Base-by-base conservation (phyloP, 2,329 filamentous ascomycete species). In the Fusarium goolgardi region DNA sequence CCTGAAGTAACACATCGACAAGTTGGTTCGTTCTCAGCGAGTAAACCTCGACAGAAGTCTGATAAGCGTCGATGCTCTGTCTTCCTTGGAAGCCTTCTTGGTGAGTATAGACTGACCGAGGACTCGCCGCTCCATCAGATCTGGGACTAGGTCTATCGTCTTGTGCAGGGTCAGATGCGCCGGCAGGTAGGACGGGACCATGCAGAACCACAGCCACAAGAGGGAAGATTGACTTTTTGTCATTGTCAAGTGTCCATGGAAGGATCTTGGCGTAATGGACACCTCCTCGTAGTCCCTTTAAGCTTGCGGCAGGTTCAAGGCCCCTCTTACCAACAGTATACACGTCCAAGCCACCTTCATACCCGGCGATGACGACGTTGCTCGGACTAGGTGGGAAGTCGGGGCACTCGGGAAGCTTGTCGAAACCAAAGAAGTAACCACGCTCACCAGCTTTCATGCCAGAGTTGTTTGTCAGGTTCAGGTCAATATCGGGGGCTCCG, bases 31-130 rank as follows among this genome's bases (percentile, higher is more conserved):
- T 92, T 71, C 87, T 88, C 62, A 98, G 81, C 1, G 94, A 97
- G 78, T 95, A 97, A 0, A 98, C 83, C 71, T 97, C 93, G 8
- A 97, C 93, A 1, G 91, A 90, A 0, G 94, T 97, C 78, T 97
- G 94, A 74, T 95, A 96, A 46, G 85, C 84, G 50, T 87, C 85
- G 60, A 89, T 82, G 7, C 77, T 71, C 55, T 75, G 70, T 55
- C 78, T 80, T 34, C 72, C 79, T 54, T 77, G 72, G 57, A 72
- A 71, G 45, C 72, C 75, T 44, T 78, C 79, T 68, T 79, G 78
- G 68, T 77, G 81, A 39, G 78, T 73, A 56, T 75, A 75, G 21
- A 80, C 78, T 6, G 79, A 76, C 70, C 81, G 77, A 52, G 82
- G 78, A 55, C 81, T 80, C 55, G 79, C 74, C 52, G 81, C 68